These are phyloP conservation scores for Fusarium ambrosium DNA, from an alignment of 2,329 filamentous ascomycete species.

Conservation along the genomic window DNA sequence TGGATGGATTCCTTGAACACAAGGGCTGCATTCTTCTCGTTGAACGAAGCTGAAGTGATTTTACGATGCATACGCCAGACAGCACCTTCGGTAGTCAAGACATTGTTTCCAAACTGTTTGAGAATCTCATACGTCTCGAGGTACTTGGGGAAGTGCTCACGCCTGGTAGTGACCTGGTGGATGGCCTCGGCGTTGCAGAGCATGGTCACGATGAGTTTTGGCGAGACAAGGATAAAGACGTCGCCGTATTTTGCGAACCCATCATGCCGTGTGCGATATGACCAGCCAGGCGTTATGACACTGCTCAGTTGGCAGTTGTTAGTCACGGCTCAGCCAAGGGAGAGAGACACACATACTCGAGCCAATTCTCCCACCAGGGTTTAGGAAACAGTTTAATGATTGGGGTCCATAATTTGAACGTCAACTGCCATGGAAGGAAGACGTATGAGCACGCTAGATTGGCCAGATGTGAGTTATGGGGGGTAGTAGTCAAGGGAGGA, in stretches of 20 bases:
- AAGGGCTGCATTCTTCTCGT: conserved; percentile 79
- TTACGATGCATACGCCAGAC: conserved; percentile 82
- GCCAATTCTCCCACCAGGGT: conserved; percentile 68
- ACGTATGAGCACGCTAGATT: conserved; percentile 62
- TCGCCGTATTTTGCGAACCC: conserved; percentile 73
- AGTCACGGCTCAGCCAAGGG: conserved; percentile 19
- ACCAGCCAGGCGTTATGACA: conserved; percentile 71
- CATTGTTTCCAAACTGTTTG: conserved; percentile 74
- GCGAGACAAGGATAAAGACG: conserved; percentile 74
- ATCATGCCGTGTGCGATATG: conserved; percentile 67
- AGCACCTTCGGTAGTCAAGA: conserved; percentile 77
- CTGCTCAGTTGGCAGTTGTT: conserved; percentile 49
- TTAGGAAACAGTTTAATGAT: conserved; percentile 68
- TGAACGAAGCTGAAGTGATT: conserved; percentile 78
- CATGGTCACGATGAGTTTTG: conserved; percentile 65
- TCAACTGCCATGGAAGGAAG: conserved; percentile 68
- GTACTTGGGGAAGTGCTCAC: conserved; percentile 75
- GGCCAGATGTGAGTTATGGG: neutral
- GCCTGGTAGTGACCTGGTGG: conserved; percentile 73
- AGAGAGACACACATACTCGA: conserved; percentile 64
- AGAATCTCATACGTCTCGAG: conserved; percentile 54
- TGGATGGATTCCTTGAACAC: conserved; percentile 73
- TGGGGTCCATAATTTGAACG: conserved; percentile 66
- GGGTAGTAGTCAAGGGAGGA: neutral
- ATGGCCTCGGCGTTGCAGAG: conserved; percentile 76